Percentiles rank a stretch among this genome's conserved stretches.
Conservation (phyloP, 805 yeast species). For the Komagataella kurtzmanii region DNA sequence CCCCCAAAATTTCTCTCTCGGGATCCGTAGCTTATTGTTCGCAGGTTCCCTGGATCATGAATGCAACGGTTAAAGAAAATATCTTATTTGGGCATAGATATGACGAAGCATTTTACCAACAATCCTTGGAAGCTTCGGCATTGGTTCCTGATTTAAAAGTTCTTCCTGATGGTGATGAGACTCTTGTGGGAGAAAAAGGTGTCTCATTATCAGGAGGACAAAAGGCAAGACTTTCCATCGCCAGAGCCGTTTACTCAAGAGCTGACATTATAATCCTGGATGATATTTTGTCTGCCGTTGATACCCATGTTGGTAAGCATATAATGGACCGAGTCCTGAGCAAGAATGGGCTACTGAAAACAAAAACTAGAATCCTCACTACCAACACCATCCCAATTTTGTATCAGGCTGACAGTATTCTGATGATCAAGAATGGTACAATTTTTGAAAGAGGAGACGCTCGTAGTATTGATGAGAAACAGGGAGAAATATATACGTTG, state of each 20-base stretch:
- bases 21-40: constrained; percentile 49
- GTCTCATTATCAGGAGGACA: constrained; percentile 96
- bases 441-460: constrained; percentile 46
- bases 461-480: constrained; percentile 18
- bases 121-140: constrained; percentile 82
- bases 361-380: constrained; percentile 41
- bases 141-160: constrained; percentile 63
- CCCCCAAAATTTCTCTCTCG: constrained; percentile 9
- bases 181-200: constrained; percentile 96
- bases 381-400: constrained; percentile 46
- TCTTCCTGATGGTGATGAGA: constrained; percentile 80
- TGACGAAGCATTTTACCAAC: constrained; percentile 70
- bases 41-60: constrained; percentile 91
- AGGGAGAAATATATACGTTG: constrained; percentile 18
- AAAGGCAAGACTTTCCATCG: constrained; percentile 88
- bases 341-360: constrained; percentile 29
- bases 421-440: constrained; percentile 37
- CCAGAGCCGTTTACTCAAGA: constrained; percentile 90
- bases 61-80: constrained; percentile 85
- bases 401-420: constrained; percentile 44
- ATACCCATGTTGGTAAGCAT: constrained; percentile 90
- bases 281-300: constrained; percentile 93
- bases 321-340: constrained; percentile 47
- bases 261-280: constrained; percentile 87
- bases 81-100: constrained; percentile 79